Evolutionary conservation across 2,329 filamentous ascomycete species (phyloP), one percentile per base, ranked within the genome.

Genomic region (Xylaria sp.): DNA sequence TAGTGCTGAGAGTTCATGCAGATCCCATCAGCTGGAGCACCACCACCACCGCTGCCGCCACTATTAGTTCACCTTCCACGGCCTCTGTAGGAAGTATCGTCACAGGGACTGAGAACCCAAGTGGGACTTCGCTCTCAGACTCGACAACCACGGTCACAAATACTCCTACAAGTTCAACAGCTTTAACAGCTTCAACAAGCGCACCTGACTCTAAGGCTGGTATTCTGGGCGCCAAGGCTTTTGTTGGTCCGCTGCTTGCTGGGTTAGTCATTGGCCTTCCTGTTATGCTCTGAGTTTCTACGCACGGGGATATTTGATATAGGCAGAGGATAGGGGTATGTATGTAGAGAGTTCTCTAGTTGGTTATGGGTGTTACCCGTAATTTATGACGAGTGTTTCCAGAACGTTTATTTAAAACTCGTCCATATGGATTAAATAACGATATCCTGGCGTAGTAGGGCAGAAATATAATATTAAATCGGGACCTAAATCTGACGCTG

Each of bases 251-350:
- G 10, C 55, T 71, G 25, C 6, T 71, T 13, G 55, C 64, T 5
- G 64, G 61, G 3, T 13, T 71, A 27, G 1, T 56, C 36, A 13
- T 64, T 15, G 60, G 45, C 2, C 20, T 66, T 55, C 56, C 50
- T 1, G 9, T 65, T 15, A n/a, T 69, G 15, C 47, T 71, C 33
- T 62, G n/a, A 71, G n/a, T n/a, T n/a, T n/a, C n/a, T n/a, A n/a
- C n/a, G n/a, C n/a, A n/a, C n/a, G n/a, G n/a, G n/a, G n/a, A n/a
- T n/a, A n/a, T n/a, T n/a, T n/a, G n/a, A n/a, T n/a, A n/a, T n/a
- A n/a, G n/a, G n/a, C n/a, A n/a, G n/a, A n/a, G n/a, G 6, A 5
- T 31, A 5, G n/a, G 17, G n/a, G 7, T 22, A 44, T 6, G 2
- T 29, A 10, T 11, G 38, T 11, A 6, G 3, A 38, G n/a, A 17